phyloP scores from a whole-genome alignment of 2,329 filamentous ascomycete genomes.

The Penicillium expansum region DNA sequence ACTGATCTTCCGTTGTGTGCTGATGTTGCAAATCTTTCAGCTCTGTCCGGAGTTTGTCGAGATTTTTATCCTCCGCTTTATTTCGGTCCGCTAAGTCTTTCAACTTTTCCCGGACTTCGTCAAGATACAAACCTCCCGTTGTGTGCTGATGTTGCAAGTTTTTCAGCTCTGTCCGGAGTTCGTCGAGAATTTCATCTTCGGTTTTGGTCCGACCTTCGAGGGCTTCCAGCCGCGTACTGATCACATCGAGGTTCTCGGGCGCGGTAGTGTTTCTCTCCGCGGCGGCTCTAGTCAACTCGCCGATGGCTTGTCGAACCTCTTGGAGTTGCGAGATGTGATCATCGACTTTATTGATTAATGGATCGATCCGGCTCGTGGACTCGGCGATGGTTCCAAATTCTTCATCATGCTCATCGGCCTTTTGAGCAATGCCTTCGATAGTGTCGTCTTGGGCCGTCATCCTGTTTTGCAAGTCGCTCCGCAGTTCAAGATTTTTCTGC shows the following conservation, averaged over 20 bases:
- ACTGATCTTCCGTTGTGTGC: background rate
- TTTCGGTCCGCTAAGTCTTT: background rate
- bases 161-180: background rate
- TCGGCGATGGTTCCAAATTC: conserved; percentile 9
- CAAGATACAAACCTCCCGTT: background rate
- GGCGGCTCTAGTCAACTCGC: background rate
- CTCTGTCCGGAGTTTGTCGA: background rate
- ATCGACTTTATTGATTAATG: background rate
- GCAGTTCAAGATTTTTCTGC: background rate
- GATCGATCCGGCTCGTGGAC: conserved; percentile 3
- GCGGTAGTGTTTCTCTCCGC: background rate
- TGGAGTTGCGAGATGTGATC: background rate
- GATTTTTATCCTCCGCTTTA: background rate
- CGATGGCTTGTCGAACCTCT: background rate
- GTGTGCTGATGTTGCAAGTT: background rate
- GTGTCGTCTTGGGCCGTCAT: background rate
- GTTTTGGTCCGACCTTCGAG: background rate
- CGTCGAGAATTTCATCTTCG: background rate
- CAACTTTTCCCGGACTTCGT: background rate
- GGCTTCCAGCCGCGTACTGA: background rate
- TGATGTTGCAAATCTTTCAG: too few species aligned
- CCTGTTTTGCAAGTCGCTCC: background rate
- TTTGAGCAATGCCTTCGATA: background rate
- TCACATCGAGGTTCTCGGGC: background rate
- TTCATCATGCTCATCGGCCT: background rate